Evolutionary conservation across 345 rosid genomes (phyloP).

Genomic region (Eucalyptus decipiens): DNA sequence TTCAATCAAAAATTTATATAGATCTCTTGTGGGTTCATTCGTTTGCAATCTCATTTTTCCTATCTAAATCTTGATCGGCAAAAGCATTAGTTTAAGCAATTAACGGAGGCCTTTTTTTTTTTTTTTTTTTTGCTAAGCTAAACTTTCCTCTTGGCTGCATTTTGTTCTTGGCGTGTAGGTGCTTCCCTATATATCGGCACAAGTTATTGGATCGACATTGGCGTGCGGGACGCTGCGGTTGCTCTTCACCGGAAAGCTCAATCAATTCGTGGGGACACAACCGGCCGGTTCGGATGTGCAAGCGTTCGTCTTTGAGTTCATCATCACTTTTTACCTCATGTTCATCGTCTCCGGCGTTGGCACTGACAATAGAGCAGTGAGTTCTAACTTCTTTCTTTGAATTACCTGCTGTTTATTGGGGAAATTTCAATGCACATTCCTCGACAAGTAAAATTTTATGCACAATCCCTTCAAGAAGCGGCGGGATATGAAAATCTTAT

Average conservation of each 20-base stretch:
- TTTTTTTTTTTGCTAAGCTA: not conserved
- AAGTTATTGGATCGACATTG: conserved; percentile 61
- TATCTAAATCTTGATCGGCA: not conserved
- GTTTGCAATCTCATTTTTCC: no score
- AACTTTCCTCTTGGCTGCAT: not conserved
- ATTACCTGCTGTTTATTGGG: not conserved
- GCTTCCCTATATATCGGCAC: conserved; percentile 52
- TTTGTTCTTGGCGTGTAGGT: conserved; percentile 21
- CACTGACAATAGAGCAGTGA: conserved; percentile 82
- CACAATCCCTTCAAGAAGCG: not conserved
- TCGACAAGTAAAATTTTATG: not conserved
- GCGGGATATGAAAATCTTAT: not conserved
- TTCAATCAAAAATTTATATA: no score
- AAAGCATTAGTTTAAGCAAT: no score
- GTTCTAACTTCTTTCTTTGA: not conserved
- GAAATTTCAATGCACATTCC: not conserved
- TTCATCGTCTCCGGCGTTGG: conserved; percentile 71
- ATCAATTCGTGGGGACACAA: conserved; percentile 57
- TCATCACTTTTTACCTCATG: conserved; percentile 89
- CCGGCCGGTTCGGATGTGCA: conserved; percentile 63
- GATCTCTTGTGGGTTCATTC: not conserved
- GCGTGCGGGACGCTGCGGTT: conserved; percentile 68
- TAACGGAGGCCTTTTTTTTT: not conserved
- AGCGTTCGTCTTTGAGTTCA: conserved; percentile 73
- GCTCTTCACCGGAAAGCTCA: conserved; percentile 41